Evolutionary conservation across 2,329 filamentous ascomycete genomes (phyloP), one percentile per base, ranked within the genome.

Genomic region (Penicillium brasilianum): DNA sequence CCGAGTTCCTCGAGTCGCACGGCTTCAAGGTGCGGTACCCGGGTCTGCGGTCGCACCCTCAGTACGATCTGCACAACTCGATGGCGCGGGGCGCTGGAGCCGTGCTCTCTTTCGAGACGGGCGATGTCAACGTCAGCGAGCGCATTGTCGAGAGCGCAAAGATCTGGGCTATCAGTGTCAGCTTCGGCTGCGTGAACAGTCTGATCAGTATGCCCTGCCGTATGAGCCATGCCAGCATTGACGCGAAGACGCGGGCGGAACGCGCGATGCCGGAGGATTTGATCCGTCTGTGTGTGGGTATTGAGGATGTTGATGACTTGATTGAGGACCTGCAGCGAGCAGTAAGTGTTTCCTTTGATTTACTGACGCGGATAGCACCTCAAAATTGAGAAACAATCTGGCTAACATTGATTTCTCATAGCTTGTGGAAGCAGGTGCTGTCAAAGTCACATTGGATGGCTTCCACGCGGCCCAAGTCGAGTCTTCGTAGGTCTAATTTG

Each of bases 151-250:
- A 98, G 80, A 91, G 91, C 32, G 91, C 95, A 2, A 88, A 91
- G 66, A 83, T 99, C 34, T 99, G 92, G 88, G 93, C 91, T 36
- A 99, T 99, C 70, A 96, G 91, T 67, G 95, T 99, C 61, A 97
- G 92, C 73, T 99, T 99, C 75, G 95, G 95, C 51, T 98, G 95
- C 76, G 95, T 99, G 67, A 99, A 99, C 82, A 96, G 92, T 75
- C 82, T 99, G 76, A 99, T 99, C 78, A 97, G 93, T 81, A 97
- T 99, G 94, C 94, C 95, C 9, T 99, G 95, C 81, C 93, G 94
- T 72, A 99, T 99, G 96, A 98, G 94, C 79, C 95, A 99, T 79
- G 95, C 95, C 41, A 97, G 92, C 75, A 99, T 99, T 73, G 95
- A 98, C 74, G 91, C 93, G 61, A 96, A 97, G 82, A 98, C 93